Base-by-base conservation (phyloP, 257 asterid species). In the Knoxia roxburghii region DNA sequence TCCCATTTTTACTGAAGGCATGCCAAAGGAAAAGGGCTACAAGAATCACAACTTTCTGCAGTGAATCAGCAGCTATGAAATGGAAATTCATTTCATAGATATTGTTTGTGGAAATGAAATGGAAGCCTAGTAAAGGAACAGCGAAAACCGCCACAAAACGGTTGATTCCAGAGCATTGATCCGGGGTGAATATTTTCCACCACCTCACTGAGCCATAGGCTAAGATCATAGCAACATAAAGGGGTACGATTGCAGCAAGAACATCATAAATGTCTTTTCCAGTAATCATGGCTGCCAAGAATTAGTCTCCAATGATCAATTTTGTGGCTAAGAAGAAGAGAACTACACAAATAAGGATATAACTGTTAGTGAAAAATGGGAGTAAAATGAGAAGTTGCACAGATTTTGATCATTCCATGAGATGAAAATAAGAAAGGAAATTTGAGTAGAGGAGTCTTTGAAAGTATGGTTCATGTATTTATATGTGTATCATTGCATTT, bases 111-210 rank as follows among this genome's bases (percentile, higher is more conserved):
- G 98, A 87, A 52, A 92, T 92, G 89, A 92, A 92, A 78, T 92
- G 98, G 77, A 92, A 92, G 12, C 95, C 83, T 0, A 92, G 90
- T 7, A 92, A 61, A 0, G 98, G 98, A 30, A 92, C 98, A 0
- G 98, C 97, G n/a, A 92, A 92, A 1, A 92, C 93, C 0, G 98
- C 98, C 0, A 91, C 98, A 72, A 91, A 91, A 0, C 98, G 92
- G 75, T 91, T 91, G 71, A 91, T 91, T 12, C 98, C 98, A 0
- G 98, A 85, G 75, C 97, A 91, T 4, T 91, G 97, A 56, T 89
- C 95, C 0, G 98, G 96, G 6, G 98, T 91, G 83, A 91, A 91
- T 70, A 91, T 91, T 67, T 85, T 86, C 98, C 98, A 91, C 98
- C 98, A 92, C 4, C 74, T 49, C 2, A 92, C 98, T 0, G 97